Base-by-base conservation (phyloP, 306 rosid genomes). In the Boehmeria nivea region DNA sequence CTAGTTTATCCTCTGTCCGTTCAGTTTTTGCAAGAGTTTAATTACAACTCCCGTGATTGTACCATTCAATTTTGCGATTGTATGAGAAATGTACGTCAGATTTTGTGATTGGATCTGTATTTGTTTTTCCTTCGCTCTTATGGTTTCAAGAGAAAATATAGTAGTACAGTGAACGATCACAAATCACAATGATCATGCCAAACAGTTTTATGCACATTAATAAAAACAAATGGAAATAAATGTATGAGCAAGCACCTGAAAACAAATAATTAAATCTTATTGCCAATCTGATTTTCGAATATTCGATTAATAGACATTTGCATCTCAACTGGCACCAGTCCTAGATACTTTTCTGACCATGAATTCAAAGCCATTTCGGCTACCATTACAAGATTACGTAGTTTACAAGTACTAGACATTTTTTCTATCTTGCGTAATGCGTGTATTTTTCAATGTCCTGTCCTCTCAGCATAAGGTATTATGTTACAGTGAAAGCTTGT, bases 401-500 rank as follows among this genome's bases (percentile, higher is more conserved):
- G 20, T 8, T 25, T 16, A 11, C n/a, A n/a, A n/a, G n/a, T 66
- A 61, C 59, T 42, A 43, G 47, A 63, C 70, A 66, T n/a, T 63
- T 74, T 54, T 25, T 56, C 21, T 61, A 48, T 59, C 16, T 42
- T 58, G 56, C n/a, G n/a, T n/a, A n/a, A n/a, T n/a, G n/a, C n/a
- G n/a, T n/a, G n/a, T n/a, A n/a, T n/a, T 44, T 57, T 20, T 39
- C 60, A 62, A 52, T 42, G 43, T 76, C 70, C 54, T 57, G 64
- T 49, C 67, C 67, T 40, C 56, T 51, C 23, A 9, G 37, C 56
- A 51, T 3, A 51, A 51, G 39, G 65, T 45, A 60, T 65, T 57
- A 73, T 74, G 74, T 58, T 82, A 79, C 84, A 82, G 59, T 42
- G 69, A 61, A 67, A 72, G 57, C 49, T 66, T 25, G 60, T 49